Base-by-base conservation (phyloP, 305 asterid species). In the Stenogyne calaminthoides region DNA sequence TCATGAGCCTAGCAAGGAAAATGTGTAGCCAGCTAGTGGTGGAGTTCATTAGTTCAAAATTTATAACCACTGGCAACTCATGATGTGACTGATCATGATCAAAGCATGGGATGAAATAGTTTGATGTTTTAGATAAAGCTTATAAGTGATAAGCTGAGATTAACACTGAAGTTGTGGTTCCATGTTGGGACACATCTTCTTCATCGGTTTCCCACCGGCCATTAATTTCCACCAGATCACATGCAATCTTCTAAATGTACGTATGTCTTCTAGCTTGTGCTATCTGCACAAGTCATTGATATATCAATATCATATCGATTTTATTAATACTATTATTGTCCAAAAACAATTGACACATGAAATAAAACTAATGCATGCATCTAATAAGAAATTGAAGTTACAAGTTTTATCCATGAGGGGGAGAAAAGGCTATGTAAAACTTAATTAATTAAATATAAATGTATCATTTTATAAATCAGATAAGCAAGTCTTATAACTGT, bases 141-240 rank as follows among this genome's bases (percentile, higher is more conserved):
- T 6, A 25, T 25, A 25, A 6, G 2, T 36, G 7, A 36, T 36
- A 36, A 36, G 9, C 9, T 36, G 9, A 36, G 42, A 36, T 36
- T 36, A 6, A 6, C 42, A 36, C 42, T 9, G 9, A 42, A 42
- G 49, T 42, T 42, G n/a, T 37, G 69, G 65, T 64, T 70, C 42
- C 76, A 64, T 64, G 32, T 70, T 42, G 44, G 76, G 72, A 39
- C 49, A 58, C 73, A 77, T 16, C 47, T 37, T 51, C 34, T 1
- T 54, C 54, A 63, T 57, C 29, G 59, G 71, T 69, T 62, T 60
- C 71, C 34, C 46, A 61, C 61, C 27, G 52, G 6, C 49, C 64
- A 22, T 11, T 11, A 36, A 61, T 42, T 1, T n/a, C 54, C 54
- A 46, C 18, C 14, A 46, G 19, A 46, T 14, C 54, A 46, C 54